Percentiles rank a stretch among this genome's conserved stretches.
Evolutionary conservation across 2,329 filamentous ascomycete species (phyloP).

Genomic region (Fusarium protoensiforme): DNA sequence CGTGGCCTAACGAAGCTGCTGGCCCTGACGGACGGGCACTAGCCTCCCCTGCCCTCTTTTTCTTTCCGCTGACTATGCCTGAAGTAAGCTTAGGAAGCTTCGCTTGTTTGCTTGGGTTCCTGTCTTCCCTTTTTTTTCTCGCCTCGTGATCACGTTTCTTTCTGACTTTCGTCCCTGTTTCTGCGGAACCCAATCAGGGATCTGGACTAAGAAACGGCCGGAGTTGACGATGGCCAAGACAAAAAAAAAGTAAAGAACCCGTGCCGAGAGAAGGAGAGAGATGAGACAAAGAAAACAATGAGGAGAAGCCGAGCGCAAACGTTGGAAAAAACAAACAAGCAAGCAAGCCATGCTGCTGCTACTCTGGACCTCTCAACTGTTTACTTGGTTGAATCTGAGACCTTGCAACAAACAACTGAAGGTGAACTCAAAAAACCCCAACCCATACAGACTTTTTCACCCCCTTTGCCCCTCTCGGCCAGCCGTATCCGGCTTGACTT

Average conservation of each 20-base stretch:
- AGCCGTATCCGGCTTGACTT: constrained; percentile 22
- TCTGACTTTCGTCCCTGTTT: background rate
- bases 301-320: background rate
- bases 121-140: constrained; percentile 12
- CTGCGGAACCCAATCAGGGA: constrained; percentile 15
- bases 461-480: constrained; percentile 14
- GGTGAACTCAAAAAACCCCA: constrained; percentile 25
- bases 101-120: constrained; percentile 15
- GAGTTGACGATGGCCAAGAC: background rate
- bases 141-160: constrained; percentile 25
- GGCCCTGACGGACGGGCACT: constrained; percentile 25
- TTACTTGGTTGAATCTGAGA: constrained; percentile 9
- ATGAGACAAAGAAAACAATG: constrained; percentile 16
- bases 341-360: background rate
- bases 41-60: constrained; percentile 21
- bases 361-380: background rate
- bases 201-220: background rate
- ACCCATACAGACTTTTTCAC: constrained; percentile 33
- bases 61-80: constrained; percentile 16
- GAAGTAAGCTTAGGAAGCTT: constrained; percentile 12
- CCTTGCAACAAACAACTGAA: constrained; percentile 23
- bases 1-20: constrained; percentile 11
- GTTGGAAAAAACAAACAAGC: constrained; percentile 13
- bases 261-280: constrained; percentile 15
- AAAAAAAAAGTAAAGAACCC: constrained; percentile 9